phyloP scores from a whole-genome alignment of 1,284 basidiomycete species.

The Cronartium ribicola region DNA sequence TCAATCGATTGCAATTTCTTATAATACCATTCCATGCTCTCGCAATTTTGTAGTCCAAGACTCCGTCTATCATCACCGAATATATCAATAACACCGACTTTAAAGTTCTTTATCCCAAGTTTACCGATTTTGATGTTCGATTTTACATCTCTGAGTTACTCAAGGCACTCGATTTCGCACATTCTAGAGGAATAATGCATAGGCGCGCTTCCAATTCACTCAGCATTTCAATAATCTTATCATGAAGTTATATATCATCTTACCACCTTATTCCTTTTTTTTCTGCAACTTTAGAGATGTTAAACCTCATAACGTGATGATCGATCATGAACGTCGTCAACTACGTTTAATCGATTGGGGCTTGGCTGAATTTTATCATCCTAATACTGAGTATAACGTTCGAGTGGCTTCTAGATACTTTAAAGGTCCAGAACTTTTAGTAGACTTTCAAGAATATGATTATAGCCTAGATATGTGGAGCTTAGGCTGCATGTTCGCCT shows the following conservation, averaged over 20 bases:
- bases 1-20: not conserved
- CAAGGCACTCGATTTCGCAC: conserved; percentile 60
- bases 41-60: conserved; percentile 71
- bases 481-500: conserved; percentile 96
- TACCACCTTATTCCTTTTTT: not conserved
- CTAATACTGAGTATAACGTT: conserved; percentile 96
- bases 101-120: conserved; percentile 91
- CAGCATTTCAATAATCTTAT: not conserved
- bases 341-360: conserved; percentile 98
- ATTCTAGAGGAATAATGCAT: conserved; percentile 34
- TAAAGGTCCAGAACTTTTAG: conserved; percentile 93
- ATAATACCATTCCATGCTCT: conserved; percentile 30
- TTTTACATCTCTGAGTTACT: conserved; percentile 96
- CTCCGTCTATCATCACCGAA: conserved; percentile 96
- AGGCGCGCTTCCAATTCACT: conserved; percentile 1
- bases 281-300: conserved; percentile 65
- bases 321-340: conserved; percentile 92
- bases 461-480: conserved; percentile 83
- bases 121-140: conserved; percentile 89
- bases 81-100: conserved; percentile 98
- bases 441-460: conserved; percentile 92
- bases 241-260: not conserved
- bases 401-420: conserved; percentile 96
- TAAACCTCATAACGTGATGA: conserved; percentile 99
- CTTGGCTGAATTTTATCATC: conserved; percentile 96